Conservation (phyloP, 2,329 filamentous ascomycete species). For the Apiospora rasikravindrae region DNA sequence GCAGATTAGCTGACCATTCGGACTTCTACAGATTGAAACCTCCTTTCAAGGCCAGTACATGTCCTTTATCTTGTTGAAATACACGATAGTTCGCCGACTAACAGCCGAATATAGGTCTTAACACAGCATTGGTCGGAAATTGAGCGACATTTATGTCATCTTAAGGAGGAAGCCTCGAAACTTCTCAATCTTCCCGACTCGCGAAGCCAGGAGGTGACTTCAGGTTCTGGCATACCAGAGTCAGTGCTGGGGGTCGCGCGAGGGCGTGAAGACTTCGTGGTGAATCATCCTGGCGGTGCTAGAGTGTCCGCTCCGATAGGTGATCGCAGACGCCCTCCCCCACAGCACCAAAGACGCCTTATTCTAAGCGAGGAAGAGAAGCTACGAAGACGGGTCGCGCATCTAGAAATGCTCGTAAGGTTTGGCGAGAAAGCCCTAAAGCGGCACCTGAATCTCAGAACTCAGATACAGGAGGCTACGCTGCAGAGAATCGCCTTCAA, state of each 20-base stretch:
- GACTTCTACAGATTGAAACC: not conserved
- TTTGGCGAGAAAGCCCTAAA: not conserved
- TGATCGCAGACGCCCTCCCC: not conserved
- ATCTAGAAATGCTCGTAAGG: not conserved
- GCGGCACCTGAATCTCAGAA: not conserved
- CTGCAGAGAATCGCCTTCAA: slow-evolving; percentile 1
- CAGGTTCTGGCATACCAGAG: not conserved
- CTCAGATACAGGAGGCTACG: not conserved
- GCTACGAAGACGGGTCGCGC: not conserved
- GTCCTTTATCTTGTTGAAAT: too few relatives aligned
- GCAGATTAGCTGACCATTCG: not conserved
- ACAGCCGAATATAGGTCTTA: not conserved
- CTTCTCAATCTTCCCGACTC: not conserved
- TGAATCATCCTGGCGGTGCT: not conserved
- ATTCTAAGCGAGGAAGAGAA: not conserved
- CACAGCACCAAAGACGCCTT: not conserved
- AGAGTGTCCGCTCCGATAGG: not conserved
- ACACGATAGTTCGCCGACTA: not conserved
- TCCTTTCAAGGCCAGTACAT: not conserved
- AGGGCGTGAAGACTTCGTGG: not conserved
- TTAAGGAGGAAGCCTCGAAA: not conserved
- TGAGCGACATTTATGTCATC: not conserved
- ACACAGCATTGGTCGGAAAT: not conserved
- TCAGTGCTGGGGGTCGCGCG: not conserved
- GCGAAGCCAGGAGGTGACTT: not conserved